A percentile compares a stretch with the other conserved stretches of the same genome.
Evolutionary conservation across 768 basidiomycete species (phyloP).

Genomic region (Kwoniella mangroviensis): DNA sequence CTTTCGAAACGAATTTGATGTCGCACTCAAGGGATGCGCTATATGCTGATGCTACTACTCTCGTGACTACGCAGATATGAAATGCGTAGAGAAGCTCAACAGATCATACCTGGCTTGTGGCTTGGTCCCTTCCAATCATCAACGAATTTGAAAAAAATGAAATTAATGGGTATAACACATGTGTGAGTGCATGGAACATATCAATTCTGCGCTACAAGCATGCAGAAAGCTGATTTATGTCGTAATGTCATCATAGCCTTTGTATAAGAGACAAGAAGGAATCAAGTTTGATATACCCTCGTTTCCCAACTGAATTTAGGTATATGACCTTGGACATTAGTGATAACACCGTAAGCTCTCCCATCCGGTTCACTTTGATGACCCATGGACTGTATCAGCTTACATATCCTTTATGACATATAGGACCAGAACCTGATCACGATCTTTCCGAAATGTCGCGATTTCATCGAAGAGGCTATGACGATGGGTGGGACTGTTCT

Average conservation of each 20-base stretch:
- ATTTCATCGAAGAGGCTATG: constrained; percentile 54
- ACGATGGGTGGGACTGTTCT: constrained; percentile 48
- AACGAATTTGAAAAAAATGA: constrained; percentile 39
- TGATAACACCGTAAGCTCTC: constrained; percentile 54
- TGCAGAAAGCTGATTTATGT: too few species aligned
- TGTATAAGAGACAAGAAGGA: constrained; percentile 55
- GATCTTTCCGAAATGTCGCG: constrained; percentile 45
- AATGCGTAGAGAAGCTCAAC: constrained; percentile 57
- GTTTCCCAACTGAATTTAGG: constrained; percentile 51
- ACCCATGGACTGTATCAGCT: too few species aligned
- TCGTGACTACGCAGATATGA: constrained; percentile 47
- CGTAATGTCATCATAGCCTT: too few species aligned
- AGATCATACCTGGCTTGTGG: constrained; percentile 52
- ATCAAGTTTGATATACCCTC: constrained; percentile 50
- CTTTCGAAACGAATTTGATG: not conserved
- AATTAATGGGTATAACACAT: constrained; percentile 54
- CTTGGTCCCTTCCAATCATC: constrained; percentile 57
- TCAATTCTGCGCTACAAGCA: too few species aligned
- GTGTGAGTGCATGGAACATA: too few species aligned
- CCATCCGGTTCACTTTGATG: too few species aligned
- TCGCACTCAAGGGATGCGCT: not conserved
- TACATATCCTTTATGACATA: not conserved
- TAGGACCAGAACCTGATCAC: constrained; percentile 57
- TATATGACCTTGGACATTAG: constrained; percentile 57
- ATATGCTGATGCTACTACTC: not conserved